Base-by-base conservation (phyloP, 129 eudicot species). In the Lactuca saligna region DNA sequence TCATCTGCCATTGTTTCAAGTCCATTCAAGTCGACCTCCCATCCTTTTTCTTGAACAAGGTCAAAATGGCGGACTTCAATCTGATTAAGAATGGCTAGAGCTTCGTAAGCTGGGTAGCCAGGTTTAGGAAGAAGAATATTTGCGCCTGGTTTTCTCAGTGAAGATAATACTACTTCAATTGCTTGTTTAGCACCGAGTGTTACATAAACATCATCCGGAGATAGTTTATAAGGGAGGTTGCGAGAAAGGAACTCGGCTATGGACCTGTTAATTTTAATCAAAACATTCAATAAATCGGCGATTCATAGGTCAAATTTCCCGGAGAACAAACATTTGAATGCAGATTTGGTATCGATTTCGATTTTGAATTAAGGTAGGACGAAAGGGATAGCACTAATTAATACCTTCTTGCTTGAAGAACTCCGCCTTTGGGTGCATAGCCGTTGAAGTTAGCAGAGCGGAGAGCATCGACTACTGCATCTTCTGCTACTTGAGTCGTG, bases 401-500 rank as follows among this genome's bases (percentile, higher is more conserved):
- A 0, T 71, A 84, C 89, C 81, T 75, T 66, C 80, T 80, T 7
- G 89, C 75, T 49, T 72, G 75, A 8, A 58, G 77, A 53, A 29
- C 53, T 10, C 89, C 89, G 13, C 70, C 84, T 76, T 81, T 78
- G 54, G 86, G 75, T 72, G 86, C 73, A 80, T 81, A 81, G 54
- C 82, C 83, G 49, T 81, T 84, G 77, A 81, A 81, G 3, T 81
- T 66, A 44, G 83, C 86, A 65, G 84, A 81, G n/a, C 75, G 72
- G 3, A 85, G 57, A 73, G 86, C 79, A 62, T 77, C 82, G 25
- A 71, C 61, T 17, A 85, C 66, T 44, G 90, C 90, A 76, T 85
- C 86, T 68, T 85, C 84, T 7, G 86, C 86, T 3, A 62, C 54
- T 53, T 65, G 55, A 5, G 80, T 17, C 4, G 86, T 75, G 6